Evolutionary conservation across 805 yeast genomes (phyloP), one percentile per base, ranked within the genome.

Genomic region (Ogataea nonfermentans): DNA sequence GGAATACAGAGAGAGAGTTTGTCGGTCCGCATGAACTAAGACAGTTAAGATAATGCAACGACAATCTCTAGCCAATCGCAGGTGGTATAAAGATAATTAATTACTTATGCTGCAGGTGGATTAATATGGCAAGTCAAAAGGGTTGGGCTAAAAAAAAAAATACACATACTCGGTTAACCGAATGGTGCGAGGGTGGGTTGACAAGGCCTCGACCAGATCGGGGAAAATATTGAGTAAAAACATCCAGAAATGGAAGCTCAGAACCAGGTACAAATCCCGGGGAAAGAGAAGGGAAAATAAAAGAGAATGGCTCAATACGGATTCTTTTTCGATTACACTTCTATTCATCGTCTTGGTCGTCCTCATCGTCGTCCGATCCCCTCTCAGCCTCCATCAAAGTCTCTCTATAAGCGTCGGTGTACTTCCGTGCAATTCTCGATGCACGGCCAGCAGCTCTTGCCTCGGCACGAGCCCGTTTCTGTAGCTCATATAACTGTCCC

Each of bases 361-460:
- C 81, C 25, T 69, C 82, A 4, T 71, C 82, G 35, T 78, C 84
- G 29, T 76, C 81, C 17, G 73, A 78, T 39, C 79, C 81, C 19
- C 78, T 78, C 44, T 82, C 87, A 26, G 81, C 79, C 32, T 77
- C 72, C 60, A 82, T 62, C 31, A 84, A 71, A 24, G 74, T 67
- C 55, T 83, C 91, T 28, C 58, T 61, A 44, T 64, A 64, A 23
- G 64, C 66, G 42, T 65, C 73, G 27, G 52, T 57, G 59, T 84
- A 84, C 59, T 84, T 84, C 67, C 87, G 77, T 9, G 89, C 81
- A 46, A 84, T 73, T 71, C 93, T 77, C 5, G 89, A 81, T 28
- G 83, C 78, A 46, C 71, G 73, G 24, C 88, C 86, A 3, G 65
- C 54, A 17, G 58, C 58, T 40, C 60, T 57, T 16, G 89, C 86